These are phyloP conservation scores for Strigomonas galati DNA, from an alignment of 208 protist genomes.

Conservation along the genomic window DNA sequence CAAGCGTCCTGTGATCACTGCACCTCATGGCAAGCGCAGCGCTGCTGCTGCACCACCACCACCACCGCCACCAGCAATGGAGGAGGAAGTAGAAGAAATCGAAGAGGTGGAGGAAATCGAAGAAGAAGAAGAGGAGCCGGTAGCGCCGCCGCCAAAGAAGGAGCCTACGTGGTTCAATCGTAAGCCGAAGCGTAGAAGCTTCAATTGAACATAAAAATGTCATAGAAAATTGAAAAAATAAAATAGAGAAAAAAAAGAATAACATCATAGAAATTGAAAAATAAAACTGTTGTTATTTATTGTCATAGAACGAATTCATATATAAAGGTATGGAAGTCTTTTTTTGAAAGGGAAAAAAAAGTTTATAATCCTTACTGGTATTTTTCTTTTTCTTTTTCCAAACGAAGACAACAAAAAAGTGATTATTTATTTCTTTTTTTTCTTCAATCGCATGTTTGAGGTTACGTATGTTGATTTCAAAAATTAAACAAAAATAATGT, in stretches of 20 bases:
- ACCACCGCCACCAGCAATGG: too few species aligned
- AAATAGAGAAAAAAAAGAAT: background rate
- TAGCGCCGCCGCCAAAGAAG: background rate
- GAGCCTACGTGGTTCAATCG: slow-evolving; percentile 28
- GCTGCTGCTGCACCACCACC: too few species aligned
- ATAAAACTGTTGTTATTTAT: too few species aligned
- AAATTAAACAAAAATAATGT: background rate
- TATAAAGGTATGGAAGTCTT: too few species aligned
- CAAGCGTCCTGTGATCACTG: too few species aligned
- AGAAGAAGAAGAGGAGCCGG: slow-evolving; percentile 16
- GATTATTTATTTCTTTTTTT: background rate
- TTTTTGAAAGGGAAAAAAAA: slow-evolving; percentile 2
- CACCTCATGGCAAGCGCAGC: too few species aligned
- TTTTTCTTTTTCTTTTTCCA: slow-evolving; percentile 6
- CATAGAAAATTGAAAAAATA: slow-evolving; percentile 10
- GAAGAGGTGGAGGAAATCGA: slow-evolving; percentile 18
- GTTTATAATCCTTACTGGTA: background rate
- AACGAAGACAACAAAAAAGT: background rate
- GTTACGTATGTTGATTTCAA: background rate
- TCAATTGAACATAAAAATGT: slow-evolving; percentile 22
- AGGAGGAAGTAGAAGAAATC: slow-evolving; percentile 19
- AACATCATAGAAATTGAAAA: too few species aligned
- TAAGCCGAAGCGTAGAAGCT: slow-evolving; percentile 38
- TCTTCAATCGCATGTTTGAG: background rate
- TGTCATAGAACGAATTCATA: too few species aligned